Percentiles rank a stretch among this genome's conserved stretches.
These are phyloP conservation scores for Mortierella sp. DNA, from an alignment of 371 early-diverging fungal species.

Conservation along the genomic window DNA sequence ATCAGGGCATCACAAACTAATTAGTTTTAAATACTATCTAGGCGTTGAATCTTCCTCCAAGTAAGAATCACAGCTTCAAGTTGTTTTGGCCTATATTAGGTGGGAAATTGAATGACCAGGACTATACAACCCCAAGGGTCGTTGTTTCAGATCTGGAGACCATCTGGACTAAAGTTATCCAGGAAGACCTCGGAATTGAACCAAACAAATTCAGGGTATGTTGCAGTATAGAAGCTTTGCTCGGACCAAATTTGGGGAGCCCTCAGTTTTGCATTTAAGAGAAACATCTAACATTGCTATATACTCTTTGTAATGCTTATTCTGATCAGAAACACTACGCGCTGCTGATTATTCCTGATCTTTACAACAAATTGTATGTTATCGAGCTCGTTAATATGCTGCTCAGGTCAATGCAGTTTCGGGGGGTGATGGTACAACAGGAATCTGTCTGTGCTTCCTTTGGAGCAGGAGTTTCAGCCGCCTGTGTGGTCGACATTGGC, in stretches of 20 bases:
- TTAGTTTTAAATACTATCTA: slow-evolving; percentile 3
- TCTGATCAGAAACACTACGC: slow-evolving; percentile 68
- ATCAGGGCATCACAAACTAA: neutral
- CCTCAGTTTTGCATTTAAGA: neutral
- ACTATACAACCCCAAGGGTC: slow-evolving; percentile 76
- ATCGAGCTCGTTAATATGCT: slow-evolving; percentile 75
- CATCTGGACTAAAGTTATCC: slow-evolving; percentile 82
- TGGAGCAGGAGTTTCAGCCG: slow-evolving; percentile 90
- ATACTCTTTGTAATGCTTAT: neutral
- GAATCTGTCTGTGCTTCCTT: slow-evolving; percentile 87
- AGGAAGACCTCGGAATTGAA: slow-evolving; percentile 78
- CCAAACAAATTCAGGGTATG: slow-evolving; percentile 67
- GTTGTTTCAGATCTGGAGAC: slow-evolving; percentile 81
- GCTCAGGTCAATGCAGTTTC: slow-evolving; percentile 82
- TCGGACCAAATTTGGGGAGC: neutral
- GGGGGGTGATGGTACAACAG: slow-evolving; percentile 79
- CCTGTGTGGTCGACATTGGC: slow-evolving; percentile 93
- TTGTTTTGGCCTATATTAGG: slow-evolving; percentile 52
- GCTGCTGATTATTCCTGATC: slow-evolving; percentile 85
- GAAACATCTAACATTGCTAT: neutral
- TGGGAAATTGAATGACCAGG: slow-evolving; percentile 80
- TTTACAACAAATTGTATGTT: slow-evolving; percentile 74
- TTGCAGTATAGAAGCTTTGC: neutral
- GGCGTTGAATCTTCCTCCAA: slow-evolving; percentile 49
- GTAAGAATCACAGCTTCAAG: slow-evolving; percentile 58